Percentiles rank a stretch among this genome's conserved stretches.
phyloP scores from a whole-genome alignment of 257 asterid genomes.

The Solanum lycopersicoides region DNA sequence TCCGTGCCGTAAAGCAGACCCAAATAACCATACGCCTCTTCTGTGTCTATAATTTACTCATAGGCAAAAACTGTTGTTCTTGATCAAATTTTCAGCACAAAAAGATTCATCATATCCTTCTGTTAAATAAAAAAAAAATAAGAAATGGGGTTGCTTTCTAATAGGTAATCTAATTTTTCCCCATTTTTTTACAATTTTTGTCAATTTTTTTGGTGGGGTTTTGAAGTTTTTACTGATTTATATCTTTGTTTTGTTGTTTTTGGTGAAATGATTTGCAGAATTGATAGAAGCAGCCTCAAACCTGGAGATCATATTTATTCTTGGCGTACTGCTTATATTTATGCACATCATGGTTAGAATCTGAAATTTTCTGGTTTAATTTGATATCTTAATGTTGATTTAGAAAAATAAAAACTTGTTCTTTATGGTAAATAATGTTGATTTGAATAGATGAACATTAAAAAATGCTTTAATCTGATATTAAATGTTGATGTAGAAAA shows the following conservation, averaged over 20 bases:
- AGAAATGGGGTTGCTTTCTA: slow-evolving; percentile 29
- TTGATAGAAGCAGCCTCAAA: slow-evolving; percentile 53
- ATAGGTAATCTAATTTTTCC: slow-evolving; percentile 9
- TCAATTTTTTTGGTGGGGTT: not conserved
- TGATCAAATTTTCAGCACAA: not conserved
- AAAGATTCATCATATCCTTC: not conserved
- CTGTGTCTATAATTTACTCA: not conserved
- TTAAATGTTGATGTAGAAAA: not conserved
- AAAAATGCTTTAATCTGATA: not conserved
- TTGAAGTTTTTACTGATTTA: not conserved
- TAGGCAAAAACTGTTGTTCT: not conserved
- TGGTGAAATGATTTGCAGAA: slow-evolving; percentile 19
- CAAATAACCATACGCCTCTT: not conserved
- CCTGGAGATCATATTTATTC: slow-evolving; percentile 97
- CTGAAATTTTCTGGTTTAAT: not conserved
- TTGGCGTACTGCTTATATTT: slow-evolving; percentile 79
- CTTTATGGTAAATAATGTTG: not conserved
- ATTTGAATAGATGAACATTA: not conserved
- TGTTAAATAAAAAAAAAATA: not conserved
- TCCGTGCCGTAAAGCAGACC: not conserved
- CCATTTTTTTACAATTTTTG: not conserved
- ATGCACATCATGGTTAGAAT: slow-evolving; percentile 83
- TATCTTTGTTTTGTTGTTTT: not conserved
- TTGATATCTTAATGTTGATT: not conserved
- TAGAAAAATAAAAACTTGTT: not conserved